Percentiles rank a stretch among this genome's conserved stretches.
These are phyloP conservation scores for Zanthoxylum bungeanum DNA, from an alignment of 345 rosid species.

Conservation along the genomic window DNA sequence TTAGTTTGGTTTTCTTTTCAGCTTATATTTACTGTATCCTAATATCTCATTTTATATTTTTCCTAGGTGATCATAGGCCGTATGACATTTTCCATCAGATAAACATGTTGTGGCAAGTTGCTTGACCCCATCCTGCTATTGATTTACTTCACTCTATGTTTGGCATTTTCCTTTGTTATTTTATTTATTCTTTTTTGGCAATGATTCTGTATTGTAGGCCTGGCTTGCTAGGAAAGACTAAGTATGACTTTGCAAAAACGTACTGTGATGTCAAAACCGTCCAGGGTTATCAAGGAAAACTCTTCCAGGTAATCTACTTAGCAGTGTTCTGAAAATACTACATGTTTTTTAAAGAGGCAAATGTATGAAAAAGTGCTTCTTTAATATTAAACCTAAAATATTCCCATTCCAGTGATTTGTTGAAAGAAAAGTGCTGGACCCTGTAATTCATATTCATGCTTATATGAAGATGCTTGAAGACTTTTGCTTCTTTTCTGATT, in stretches of 20 bases:
- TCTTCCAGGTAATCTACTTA: conserved; percentile 65
- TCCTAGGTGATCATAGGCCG: conserved; percentile 82
- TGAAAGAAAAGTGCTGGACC: not conserved
- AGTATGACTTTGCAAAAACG: conserved; percentile 86
- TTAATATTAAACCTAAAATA: not conserved
- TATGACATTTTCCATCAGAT: conserved; percentile 96
- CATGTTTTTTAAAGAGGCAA: conserved; percentile 2
- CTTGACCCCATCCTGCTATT: conserved; percentile 12
- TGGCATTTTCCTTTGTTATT: not conserved
- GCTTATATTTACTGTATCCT: conserved; percentile 23
- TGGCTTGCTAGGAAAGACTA: conserved; percentile 83
- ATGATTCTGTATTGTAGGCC: conserved; percentile 60
- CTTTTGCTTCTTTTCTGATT: not conserved
- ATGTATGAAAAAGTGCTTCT: not conserved
- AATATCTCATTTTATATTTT: conserved; percentile 28
- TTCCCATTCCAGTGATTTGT: not conserved
- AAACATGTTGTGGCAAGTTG: conserved; percentile 83
- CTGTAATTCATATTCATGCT: not conserved
- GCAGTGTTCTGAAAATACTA: conserved; percentile 3
- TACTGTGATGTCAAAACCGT: conserved; percentile 67
- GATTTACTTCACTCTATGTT: conserved; percentile 18
- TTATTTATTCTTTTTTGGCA: conserved; percentile 16
- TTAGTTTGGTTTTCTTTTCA: conserved; percentile 1
- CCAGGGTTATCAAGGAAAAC: conserved; percentile 48
- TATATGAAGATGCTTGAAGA: not conserved